Conservation (phyloP, 495 filamentous ascomycete species). For the Amniculicola lignicola region DNA sequence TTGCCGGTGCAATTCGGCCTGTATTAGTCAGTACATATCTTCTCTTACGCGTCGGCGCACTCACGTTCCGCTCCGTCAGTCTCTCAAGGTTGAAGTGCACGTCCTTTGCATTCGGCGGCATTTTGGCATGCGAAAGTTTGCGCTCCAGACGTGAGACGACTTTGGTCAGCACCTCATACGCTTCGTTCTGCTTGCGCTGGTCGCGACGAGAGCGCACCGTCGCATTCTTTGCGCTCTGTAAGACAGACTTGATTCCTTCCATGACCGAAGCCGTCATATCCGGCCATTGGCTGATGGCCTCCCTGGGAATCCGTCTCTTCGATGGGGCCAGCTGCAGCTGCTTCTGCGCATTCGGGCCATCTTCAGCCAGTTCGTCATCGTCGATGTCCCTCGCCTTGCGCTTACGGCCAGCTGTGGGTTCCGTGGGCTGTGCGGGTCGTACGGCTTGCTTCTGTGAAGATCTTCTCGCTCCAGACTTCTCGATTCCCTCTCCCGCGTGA, state of each 20-base stretch:
- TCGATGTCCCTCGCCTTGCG: conserved; percentile 6
- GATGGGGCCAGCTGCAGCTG: conserved; percentile 45
- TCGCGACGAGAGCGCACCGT: conserved; percentile 53
- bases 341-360: background rate
- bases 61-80: conserved; percentile 56
- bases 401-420: background rate
- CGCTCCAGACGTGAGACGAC: conserved; percentile 51
- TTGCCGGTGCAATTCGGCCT: conserved; percentile 16
- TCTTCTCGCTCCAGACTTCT: background rate
- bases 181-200: conserved; percentile 55
- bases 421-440: background rate
- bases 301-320: conserved; percentile 53
- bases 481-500: background rate
- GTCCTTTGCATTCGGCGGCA: conserved; percentile 57
- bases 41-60: background rate
- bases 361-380: conserved; percentile 2
- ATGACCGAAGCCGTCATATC: conserved; percentile 2
- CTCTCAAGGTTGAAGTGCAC: conserved; percentile 60
- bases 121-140: conserved; percentile 56
- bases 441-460: background rate
- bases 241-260: conserved; percentile 5
- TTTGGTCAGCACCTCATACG: conserved; percentile 51
- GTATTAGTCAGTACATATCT: background rate
- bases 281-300: conserved; percentile 33
- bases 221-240: conserved; percentile 13